Evolutionary conservation across 495 filamentous ascomycete genomes (phyloP).

Genomic region (Bathelium albidoporum): DNA sequence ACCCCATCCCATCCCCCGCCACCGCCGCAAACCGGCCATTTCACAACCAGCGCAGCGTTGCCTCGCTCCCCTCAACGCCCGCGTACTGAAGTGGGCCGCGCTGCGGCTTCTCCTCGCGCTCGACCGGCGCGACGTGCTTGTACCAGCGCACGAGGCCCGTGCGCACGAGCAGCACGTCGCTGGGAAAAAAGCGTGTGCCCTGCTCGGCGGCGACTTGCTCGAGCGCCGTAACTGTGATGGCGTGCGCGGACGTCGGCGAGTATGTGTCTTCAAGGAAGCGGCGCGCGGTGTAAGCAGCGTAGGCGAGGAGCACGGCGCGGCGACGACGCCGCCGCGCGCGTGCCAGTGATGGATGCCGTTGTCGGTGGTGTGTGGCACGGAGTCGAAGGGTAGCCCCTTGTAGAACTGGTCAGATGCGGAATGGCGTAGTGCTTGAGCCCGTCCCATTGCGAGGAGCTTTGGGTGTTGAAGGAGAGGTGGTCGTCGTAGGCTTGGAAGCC

Average conservation of each 20-base stretch:
- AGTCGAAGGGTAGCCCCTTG: constrained; percentile 14
- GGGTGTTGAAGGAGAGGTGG: constrained; percentile 14
- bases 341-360: constrained; percentile 17
- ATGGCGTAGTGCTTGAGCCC: constrained; percentile 16
- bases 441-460: constrained; percentile 14
- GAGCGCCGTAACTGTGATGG: constrained; percentile 35
- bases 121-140: constrained; percentile 24
- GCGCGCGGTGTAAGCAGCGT: constrained; percentile 30
- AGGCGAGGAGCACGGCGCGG: constrained; percentile 49
- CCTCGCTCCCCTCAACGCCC: constrained; percentile 38
- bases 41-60: constrained; percentile 41
- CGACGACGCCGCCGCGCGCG: constrained; percentile 34
- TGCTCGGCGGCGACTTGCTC: constrained; percentile 31
- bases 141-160: constrained; percentile 40
- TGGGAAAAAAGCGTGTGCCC: constrained; percentile 31
- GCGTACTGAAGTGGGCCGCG: constrained; percentile 28
- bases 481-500: constrained; percentile 7
- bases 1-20: constrained; percentile 39
- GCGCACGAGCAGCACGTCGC: constrained; percentile 49
- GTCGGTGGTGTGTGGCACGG: constrained; percentile 10
- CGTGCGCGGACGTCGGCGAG: constrained; percentile 31
- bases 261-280: constrained; percentile 32
- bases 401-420: constrained; percentile 2
- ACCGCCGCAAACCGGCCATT: constrained; percentile 42
- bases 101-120: constrained; percentile 26